Base-by-base conservation (phyloP, 345 rosid genomes). In the Pelargonium nanum region DNA sequence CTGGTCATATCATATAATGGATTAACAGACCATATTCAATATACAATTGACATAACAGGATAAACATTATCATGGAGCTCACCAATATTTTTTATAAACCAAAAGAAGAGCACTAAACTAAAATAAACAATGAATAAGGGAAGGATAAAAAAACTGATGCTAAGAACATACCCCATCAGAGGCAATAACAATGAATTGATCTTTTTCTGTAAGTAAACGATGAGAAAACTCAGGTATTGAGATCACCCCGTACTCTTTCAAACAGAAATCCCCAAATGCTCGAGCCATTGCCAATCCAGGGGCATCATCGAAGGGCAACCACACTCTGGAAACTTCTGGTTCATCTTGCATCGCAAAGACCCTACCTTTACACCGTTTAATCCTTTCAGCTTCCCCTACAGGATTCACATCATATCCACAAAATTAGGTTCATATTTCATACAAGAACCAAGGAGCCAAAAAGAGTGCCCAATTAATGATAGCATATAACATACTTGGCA, bases 221-320 rank as follows among this genome's bases (percentile, higher is more conserved):
- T 94, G 95, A 66, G 97, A 86, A 69, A 94, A 85, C 64, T 94
- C 99, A 0, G 97, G 99, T 30, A 88, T 73, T 0, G 97, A 94
- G 62, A 94, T 94, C 34, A 94, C 99, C 52, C 99, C 99, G 50
- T 94, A 94, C 60, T 94, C 99, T 82, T 94, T 94, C 59, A 94
- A 74, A 82, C 99, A 94, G 68, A 94, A 94, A 75, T 94, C 99
- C 15, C 99, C 99, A 63, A 94, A 94, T 32, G 99, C 99, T 59
- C 99, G 83, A 55, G 99, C 99, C 97, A 94, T 94, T 65, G 99
- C 99, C 30, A 94, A 70, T 56, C 99, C 99, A n/a, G 97, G 99
- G 64, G 97, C 97, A 71, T 94, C 93, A 79, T 94, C 99, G 74
- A 78, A 94, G 26, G 99, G 99, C 78, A 94, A 70, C 99, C 99